Evolutionary conservation across 345 rosid genomes (phyloP).

Genomic region (Toxicodendron radicans): DNA sequence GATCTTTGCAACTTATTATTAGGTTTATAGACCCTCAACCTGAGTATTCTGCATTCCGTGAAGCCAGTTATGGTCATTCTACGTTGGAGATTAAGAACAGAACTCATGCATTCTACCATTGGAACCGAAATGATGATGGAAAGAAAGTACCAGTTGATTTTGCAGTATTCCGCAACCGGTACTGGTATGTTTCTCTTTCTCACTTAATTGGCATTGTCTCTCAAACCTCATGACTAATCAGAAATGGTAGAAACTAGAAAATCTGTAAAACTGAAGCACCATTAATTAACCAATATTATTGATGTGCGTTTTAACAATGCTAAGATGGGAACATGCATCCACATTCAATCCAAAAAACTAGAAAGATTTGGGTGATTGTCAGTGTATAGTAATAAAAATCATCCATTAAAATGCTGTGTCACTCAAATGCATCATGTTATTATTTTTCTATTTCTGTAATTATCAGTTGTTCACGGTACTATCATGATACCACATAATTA

Average conservation of each 20-base stretch:
- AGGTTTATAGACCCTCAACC: slow-evolving; percentile 58
- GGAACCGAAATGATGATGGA: slow-evolving; percentile 58
- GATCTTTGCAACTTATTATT: not conserved
- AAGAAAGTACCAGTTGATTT: slow-evolving; percentile 39
- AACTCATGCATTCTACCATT: slow-evolving; percentile 50
- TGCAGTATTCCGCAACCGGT: slow-evolving; percentile 37
- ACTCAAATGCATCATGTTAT: no score
- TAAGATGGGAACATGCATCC: not conserved
- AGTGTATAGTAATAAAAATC: not conserved
- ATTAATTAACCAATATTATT: not conserved
- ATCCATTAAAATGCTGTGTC: not conserved
- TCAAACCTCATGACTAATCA: not conserved
- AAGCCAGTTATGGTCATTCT: slow-evolving; percentile 68
- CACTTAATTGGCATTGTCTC: not conserved
- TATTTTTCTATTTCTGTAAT: not conserved
- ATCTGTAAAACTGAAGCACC: not conserved
- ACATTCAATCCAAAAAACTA: not conserved
- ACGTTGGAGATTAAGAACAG: slow-evolving; percentile 49
- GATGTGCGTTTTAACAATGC: not conserved
- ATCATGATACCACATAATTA: not conserved
- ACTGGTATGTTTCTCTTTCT: slow-evolving; percentile 30
- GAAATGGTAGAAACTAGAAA: not conserved
- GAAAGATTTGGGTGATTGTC: not conserved
- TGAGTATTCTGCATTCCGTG: slow-evolving; percentile 53
- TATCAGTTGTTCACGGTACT: not conserved